Conservation (phyloP, 2,329 filamentous ascomycete genomes). For the Orbilia oligospora region DNA sequence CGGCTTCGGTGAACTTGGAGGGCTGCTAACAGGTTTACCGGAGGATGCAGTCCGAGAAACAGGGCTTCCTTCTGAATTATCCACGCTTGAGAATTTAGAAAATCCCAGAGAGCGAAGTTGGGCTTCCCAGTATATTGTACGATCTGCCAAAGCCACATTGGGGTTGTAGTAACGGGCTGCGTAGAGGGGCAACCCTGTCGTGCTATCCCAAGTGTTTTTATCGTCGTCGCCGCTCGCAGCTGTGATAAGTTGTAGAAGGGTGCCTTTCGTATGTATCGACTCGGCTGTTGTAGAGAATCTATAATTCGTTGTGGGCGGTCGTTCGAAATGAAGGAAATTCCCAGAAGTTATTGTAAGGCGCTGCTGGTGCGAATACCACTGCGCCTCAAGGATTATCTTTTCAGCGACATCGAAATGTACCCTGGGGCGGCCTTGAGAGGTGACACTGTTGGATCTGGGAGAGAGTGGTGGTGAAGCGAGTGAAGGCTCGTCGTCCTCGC, state of each 20-base stretch:
- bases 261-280: constrained; percentile 59
- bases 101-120: constrained; percentile 49
- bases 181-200: constrained; percentile 43
- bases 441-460: constrained; percentile 54
- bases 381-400: constrained; percentile 53
- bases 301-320: constrained; percentile 52
- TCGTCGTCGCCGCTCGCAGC: constrained; percentile 54
- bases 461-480: constrained; percentile 45
- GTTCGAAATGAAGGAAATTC: constrained; percentile 56
- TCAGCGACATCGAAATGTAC: constrained; percentile 57
- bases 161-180: constrained; percentile 57
- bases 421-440: constrained; percentile 36
- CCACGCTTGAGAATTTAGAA: constrained; percentile 54
- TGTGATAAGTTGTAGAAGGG: constrained; percentile 45
- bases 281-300: constrained; percentile 55
- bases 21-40: constrained; percentile 1
- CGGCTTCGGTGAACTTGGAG: constrained; percentile 27
- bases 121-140: constrained; percentile 56
- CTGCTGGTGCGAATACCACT: constrained; percentile 59
- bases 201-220: constrained; percentile 59
- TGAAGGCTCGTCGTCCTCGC: constrained; percentile 4
- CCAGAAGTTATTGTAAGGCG: constrained; percentile 54
- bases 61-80: constrained; percentile 24
- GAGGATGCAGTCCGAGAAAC: background rate
- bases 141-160: constrained; percentile 31